phyloP scores from a whole-genome alignment of 1,139 yeast species.

The Candida pseudoviswanathii region DNA sequence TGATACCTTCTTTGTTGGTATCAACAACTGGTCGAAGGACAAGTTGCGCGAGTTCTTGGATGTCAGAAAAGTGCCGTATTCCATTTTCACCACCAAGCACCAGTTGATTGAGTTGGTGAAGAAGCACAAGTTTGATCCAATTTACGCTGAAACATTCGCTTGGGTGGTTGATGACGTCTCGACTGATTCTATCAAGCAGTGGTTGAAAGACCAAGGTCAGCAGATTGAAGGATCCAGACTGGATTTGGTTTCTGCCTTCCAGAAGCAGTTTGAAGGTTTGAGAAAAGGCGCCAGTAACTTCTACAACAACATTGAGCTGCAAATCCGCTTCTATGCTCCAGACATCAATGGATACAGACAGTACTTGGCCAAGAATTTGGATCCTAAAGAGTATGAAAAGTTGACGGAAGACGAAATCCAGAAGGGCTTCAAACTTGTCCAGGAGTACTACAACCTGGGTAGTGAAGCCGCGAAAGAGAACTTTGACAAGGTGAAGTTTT shows the following conservation, averaged over 20 bases:
- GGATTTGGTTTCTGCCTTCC: conserved; percentile 22
- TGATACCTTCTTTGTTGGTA: conserved; percentile 47
- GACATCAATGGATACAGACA: conserved; percentile 21
- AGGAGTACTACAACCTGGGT: conserved; percentile 46
- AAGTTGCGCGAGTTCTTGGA: conserved; percentile 53
- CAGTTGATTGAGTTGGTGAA: conserved; percentile 52
- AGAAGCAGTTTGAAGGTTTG: conserved; percentile 10
- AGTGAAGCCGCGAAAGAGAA: conserved; percentile 28
- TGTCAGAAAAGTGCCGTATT: conserved; percentile 51
- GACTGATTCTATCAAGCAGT: conserved; percentile 23
- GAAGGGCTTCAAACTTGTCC: conserved; percentile 26
- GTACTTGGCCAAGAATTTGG: conserved; percentile 15
- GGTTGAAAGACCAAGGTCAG: conserved; percentile 28
- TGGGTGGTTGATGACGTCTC: conserved; percentile 26
- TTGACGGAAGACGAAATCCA: conserved; percentile 25
- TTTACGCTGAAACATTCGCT: conserved; percentile 22
- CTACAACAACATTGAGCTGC: conserved; percentile 15
- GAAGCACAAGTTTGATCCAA: conserved; percentile 42
- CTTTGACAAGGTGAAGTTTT: conserved; percentile 21
- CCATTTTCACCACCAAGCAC: conserved; percentile 46
- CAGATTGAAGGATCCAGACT: conserved; percentile 27
- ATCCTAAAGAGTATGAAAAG: conserved; percentile 9
- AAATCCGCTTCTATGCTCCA: conserved; percentile 21
- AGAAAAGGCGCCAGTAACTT: conserved; percentile 11
- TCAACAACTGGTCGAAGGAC: conserved; percentile 50